These are phyloP conservation scores for Hyaloscypha variabilis DNA, from an alignment of 495 filamentous ascomycete genomes.

Conservation along the genomic window DNA sequence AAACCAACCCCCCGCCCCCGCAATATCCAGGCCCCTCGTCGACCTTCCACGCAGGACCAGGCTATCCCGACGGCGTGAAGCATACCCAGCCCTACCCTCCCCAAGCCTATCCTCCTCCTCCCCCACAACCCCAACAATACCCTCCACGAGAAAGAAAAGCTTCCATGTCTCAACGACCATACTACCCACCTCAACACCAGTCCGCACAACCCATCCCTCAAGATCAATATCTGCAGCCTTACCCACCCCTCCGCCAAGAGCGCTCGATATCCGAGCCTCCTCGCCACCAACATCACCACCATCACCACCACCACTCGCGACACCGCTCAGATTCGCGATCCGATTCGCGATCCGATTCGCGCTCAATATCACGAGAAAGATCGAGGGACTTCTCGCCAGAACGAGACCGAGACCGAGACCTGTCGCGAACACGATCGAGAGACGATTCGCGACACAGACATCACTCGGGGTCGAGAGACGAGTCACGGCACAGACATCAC, in stretches of 20 bases:
- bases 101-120: not conserved
- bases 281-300: not conserved
- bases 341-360: not conserved
- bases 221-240: not conserved
- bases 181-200: slow-evolving; percentile 3
- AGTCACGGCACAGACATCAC: not conserved
- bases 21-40: not conserved
- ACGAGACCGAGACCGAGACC: not conserved
- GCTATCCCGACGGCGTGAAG: not conserved
- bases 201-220: not conserved
- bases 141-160: not conserved
- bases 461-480: no score
- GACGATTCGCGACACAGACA: no score
- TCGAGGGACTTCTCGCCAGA: not conserved
- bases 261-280: slow-evolving; percentile 3
- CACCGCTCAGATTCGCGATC: not conserved
- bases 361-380: not conserved
- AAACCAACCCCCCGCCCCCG: not conserved
- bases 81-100: not conserved
- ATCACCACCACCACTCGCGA: slow-evolving; percentile 7
- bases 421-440: not conserved
- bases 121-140: not conserved
- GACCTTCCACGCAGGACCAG: not conserved
- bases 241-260: not conserved
- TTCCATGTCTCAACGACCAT: not conserved